Base-by-base conservation (phyloP, 352 stramenopile species). In the Pythium grandisporangium region DNA sequence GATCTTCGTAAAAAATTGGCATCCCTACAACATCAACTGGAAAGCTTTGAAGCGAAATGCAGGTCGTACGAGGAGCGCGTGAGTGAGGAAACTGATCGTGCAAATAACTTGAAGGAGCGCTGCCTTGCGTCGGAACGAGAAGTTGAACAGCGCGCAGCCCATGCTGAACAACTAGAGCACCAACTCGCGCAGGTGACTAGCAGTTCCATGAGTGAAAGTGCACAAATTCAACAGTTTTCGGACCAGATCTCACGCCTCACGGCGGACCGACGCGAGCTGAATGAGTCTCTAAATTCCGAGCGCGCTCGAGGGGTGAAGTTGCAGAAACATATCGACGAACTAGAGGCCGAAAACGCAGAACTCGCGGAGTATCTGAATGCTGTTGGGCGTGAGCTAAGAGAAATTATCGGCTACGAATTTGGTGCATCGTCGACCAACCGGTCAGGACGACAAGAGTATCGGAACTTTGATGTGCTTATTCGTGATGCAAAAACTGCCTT, bases 31-130 rank as follows among this genome's bases (percentile, higher is more conserved):
- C 38, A 70, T 16, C 56, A 82, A 16, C 27, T 80, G 0, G 66
- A 84, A 36, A 39, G 53, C 4, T 53, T 82, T 19, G 56, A 77
- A 45, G 54, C 45, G 12, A 78, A 76, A 17, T 62, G 77, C 12
- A 51, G 60, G 21, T 34, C 64, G 2, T 76, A 61, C 19, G 63
- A 84, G 14, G 24, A 59, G 7, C 56, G 41, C 5, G 19, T 48
- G 1, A 35, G 19, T 10, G 65, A 67, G 7, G 70, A 82, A 30
- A 55, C 54, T 6, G 55, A 48, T 6, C 59, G 60, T 37, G 21
- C 55, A 3, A 63, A 66, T 8, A 48, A 78, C 12, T 70, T 57
- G 21, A 58, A 63, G 22, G 47, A 58, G 0, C 58, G 56, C 29
- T 32, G 72, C 19, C 48, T 47, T 2, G 32, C 23, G 6, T 45